phyloP scores from a whole-genome alignment of 2,329 filamentous ascomycete species.

The Colletotrichum horii region DNA sequence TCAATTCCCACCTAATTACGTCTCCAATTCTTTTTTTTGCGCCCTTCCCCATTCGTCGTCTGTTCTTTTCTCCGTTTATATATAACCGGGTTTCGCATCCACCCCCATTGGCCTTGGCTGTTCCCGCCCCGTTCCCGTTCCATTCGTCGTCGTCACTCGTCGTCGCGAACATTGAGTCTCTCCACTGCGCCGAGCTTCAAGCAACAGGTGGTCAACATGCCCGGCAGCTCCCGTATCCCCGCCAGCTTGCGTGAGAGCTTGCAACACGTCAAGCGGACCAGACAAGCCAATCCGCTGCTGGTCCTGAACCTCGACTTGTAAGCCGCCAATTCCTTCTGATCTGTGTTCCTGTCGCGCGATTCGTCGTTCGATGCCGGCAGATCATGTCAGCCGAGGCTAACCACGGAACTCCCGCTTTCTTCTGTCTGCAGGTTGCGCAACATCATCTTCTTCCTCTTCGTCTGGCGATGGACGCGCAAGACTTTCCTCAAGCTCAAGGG shows the following conservation, averaged over 20 bases:
- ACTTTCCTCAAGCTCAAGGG: slow-evolving; percentile 85
- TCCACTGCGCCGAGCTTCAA: slow-evolving; percentile 5
- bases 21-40: slow-evolving; percentile 10
- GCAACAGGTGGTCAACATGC: slow-evolving; percentile 47
- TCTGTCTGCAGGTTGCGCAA: slow-evolving; percentile 71
- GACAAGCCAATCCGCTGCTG: slow-evolving; percentile 60
- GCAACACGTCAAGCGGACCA: slow-evolving; percentile 62
- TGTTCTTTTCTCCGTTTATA: neutral
- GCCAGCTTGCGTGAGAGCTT: slow-evolving; percentile 73
- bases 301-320: slow-evolving; percentile 73
- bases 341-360: neutral
- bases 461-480: slow-evolving; percentile 82
- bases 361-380: neutral
- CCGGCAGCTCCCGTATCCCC: slow-evolving; percentile 73
- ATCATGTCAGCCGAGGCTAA: slow-evolving; percentile 1
- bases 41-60: neutral
- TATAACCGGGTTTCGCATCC: slow-evolving; percentile 5
- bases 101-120: neutral
- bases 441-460: slow-evolving; percentile 85
- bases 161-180: slow-evolving; percentile 4
- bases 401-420: neutral
- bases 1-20: neutral
- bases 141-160: neutral
- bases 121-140: neutral
- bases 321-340: slow-evolving; percentile 31